These are phyloP conservation scores for Amborella trichopoda DNA, from an alignment of 164 flowering plant genomes.

Conservation along the genomic window DNA sequence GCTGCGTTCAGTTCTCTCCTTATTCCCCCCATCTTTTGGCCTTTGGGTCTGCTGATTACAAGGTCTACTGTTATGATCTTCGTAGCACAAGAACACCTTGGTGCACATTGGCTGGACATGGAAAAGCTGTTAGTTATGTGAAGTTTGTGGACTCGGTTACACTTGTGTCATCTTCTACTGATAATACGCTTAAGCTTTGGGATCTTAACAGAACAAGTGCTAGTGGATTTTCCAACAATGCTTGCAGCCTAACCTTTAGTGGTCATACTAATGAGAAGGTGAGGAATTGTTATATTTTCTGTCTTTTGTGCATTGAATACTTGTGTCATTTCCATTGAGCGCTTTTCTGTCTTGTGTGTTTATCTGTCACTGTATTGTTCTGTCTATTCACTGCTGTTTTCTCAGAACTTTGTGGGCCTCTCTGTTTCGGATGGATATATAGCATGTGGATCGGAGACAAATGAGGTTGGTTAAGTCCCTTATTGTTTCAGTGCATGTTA, in stretches of 20 bases:
- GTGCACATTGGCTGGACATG: constrained; percentile 85
- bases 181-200: constrained; percentile 86
- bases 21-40: constrained; percentile 64
- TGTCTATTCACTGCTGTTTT: constrained; percentile 9
- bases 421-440: constrained; percentile 81
- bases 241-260: constrained; percentile 61
- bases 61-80: constrained; percentile 83
- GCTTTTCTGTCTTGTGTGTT: too few species aligned
- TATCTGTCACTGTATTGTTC: too few species aligned
- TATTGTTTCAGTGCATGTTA: too few species aligned
- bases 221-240: constrained; percentile 39
- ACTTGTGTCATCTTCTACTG: constrained; percentile 89
- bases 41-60: constrained; percentile 86
- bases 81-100: constrained; percentile 66
- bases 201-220: constrained; percentile 63
- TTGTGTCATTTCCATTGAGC: too few species aligned
- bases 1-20: constrained; percentile 92
- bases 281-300: too few species aligned
- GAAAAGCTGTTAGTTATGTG: constrained; percentile 85
- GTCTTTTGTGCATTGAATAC: too few species aligned
- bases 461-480: too few species aligned
- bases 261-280: constrained; percentile 99
- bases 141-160: constrained; percentile 82
- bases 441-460: constrained; percentile 93
- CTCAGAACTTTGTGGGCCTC: constrained; percentile 92